Conservation (phyloP, 2,329 filamentous ascomycete genomes). For the Pseudocercospora vitis region DNA sequence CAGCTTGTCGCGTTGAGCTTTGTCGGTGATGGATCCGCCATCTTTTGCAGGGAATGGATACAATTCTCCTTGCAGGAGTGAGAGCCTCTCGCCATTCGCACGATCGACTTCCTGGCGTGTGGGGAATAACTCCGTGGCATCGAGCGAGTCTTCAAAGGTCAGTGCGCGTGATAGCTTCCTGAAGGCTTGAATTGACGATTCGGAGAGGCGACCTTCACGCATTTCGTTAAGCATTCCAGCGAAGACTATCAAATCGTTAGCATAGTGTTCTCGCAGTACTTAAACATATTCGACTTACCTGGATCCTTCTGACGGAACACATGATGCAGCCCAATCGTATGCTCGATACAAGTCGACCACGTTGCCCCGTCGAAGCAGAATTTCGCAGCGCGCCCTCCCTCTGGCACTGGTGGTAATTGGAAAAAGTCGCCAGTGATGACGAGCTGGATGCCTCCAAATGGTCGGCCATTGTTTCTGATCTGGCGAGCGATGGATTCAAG, state of each 20-base stretch:
- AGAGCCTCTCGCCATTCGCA: slow-evolving; percentile 76
- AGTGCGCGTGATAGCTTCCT: slow-evolving; percentile 69
- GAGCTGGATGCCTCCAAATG: slow-evolving; percentile 94
- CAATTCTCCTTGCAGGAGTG: slow-evolving; percentile 65
- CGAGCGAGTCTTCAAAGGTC: slow-evolving; percentile 69
- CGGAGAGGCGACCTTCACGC: slow-evolving; percentile 78
- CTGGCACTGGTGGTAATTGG: slow-evolving; percentile 90
- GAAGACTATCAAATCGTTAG: slow-evolving; percentile 60
- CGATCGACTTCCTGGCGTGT: slow-evolving; percentile 85
- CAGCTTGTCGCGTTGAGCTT: slow-evolving; percentile 69
- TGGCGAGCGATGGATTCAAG: slow-evolving; percentile 81
- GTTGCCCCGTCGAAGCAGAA: slow-evolving; percentile 92
- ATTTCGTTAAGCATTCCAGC: slow-evolving; percentile 97
- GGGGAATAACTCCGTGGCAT: slow-evolving; percentile 90
- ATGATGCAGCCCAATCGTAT: slow-evolving; percentile 92
- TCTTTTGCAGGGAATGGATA: slow-evolving; percentile 65
- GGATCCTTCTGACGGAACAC: slow-evolving; percentile 94
- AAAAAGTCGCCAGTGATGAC: slow-evolving; percentile 98
- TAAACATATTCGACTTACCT: slow-evolving; percentile 44
- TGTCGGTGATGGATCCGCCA: slow-evolving; percentile 49
- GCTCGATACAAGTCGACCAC: slow-evolving; percentile 89
- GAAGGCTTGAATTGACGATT: slow-evolving; percentile 76
- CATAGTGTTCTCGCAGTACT: neutral
- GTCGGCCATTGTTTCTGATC: slow-evolving; percentile 84
- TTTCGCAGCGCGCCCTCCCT: slow-evolving; percentile 69